phyloP scores from a whole-genome alignment of 1,284 basidiomycete species.

The Ceratobasidium sp. region DNA sequence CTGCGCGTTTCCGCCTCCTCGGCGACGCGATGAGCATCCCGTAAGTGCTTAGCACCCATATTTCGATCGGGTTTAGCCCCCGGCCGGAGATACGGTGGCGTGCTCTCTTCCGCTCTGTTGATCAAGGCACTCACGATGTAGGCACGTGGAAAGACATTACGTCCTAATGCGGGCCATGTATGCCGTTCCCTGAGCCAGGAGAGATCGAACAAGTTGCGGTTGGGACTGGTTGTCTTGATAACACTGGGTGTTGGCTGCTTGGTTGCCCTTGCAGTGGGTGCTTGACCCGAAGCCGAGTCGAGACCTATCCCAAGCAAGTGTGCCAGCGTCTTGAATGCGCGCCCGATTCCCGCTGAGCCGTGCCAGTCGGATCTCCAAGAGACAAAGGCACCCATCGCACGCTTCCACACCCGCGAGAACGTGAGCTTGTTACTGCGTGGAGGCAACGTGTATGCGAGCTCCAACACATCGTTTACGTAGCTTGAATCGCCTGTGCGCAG shows the following conservation, averaged over 20 bases:
- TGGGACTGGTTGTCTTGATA: neutral
- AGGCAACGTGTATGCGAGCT: conserved; percentile 46
- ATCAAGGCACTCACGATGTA: conserved; percentile 26
- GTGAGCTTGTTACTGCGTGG: conserved; percentile 38
- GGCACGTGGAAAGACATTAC: conserved; percentile 37
- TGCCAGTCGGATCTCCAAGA: conserved; percentile 33
- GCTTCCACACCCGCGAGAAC: conserved; percentile 44
- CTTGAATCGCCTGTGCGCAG: conserved; percentile 42
- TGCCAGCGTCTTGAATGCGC: conserved; percentile 36
- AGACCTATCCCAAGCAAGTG: conserved; percentile 22
- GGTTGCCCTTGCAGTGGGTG: neutral
- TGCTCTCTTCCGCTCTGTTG: conserved; percentile 37
- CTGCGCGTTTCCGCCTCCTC: conserved; percentile 35
- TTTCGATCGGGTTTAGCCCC: conserved; percentile 31
- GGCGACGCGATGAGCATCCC: conserved; percentile 18
- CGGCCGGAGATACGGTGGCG: conserved; percentile 32
- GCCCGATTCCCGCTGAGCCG: conserved; percentile 41
- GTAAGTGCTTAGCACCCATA: conserved; percentile 31
- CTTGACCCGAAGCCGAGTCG: neutral
- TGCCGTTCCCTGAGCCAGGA: conserved; percentile 29
- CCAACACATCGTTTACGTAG: conserved; percentile 46
- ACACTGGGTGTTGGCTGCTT: conserved; percentile 8
- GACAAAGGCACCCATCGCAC: conserved; percentile 36
- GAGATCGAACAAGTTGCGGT: conserved; percentile 30
- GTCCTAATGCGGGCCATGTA: conserved; percentile 36